Evolutionary conservation across 1,284 basidiomycete species (phyloP).

Genomic region (Ustilago trichophora): DNA sequence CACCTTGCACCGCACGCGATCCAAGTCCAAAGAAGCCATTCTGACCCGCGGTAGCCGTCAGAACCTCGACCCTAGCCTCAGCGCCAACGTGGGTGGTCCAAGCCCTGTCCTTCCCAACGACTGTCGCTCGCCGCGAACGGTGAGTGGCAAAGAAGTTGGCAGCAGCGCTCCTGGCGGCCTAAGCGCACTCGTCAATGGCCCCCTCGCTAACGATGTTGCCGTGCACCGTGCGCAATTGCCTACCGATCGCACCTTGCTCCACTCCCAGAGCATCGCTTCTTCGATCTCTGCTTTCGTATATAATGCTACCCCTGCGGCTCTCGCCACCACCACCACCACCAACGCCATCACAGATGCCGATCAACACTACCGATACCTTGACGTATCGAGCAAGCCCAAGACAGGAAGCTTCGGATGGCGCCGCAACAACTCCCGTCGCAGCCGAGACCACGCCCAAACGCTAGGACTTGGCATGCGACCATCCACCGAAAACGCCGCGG

Average conservation of each 20-base stretch:
- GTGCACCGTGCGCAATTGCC: constrained; percentile 25
- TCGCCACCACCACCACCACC: not conserved
- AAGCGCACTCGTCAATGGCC: constrained; percentile 7
- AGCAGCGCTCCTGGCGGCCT: constrained; percentile 13
- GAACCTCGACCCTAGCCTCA: constrained; percentile 2
- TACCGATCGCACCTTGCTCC: constrained; percentile 4
- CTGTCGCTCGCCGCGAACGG: constrained; percentile 37
- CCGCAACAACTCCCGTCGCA: constrained; percentile 18
- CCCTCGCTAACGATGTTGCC: constrained; percentile 10
- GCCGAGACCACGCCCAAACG: constrained; percentile 12
- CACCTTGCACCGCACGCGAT: constrained; percentile 2
- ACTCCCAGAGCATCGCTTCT: constrained; percentile 51
- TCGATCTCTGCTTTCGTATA: constrained; percentile 52
- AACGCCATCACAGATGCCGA: constrained; percentile 1
- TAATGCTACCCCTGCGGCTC: constrained; percentile 47
- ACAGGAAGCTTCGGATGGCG: constrained; percentile 30
- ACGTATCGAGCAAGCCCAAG: constrained; percentile 14
- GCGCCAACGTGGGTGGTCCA: constrained; percentile 19
- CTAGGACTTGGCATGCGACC: constrained; percentile 18
- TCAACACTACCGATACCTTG: constrained; percentile 2
- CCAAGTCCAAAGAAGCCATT: constrained; percentile 21
- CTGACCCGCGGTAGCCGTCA: constrained; percentile 17
- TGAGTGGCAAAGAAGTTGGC: constrained; percentile 21
- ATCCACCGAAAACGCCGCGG: constrained; percentile 5
- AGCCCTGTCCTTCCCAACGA: constrained; percentile 40